Base-by-base conservation (phyloP, 176 grass and related monocot species). In the Luzula sylvatica region DNA sequence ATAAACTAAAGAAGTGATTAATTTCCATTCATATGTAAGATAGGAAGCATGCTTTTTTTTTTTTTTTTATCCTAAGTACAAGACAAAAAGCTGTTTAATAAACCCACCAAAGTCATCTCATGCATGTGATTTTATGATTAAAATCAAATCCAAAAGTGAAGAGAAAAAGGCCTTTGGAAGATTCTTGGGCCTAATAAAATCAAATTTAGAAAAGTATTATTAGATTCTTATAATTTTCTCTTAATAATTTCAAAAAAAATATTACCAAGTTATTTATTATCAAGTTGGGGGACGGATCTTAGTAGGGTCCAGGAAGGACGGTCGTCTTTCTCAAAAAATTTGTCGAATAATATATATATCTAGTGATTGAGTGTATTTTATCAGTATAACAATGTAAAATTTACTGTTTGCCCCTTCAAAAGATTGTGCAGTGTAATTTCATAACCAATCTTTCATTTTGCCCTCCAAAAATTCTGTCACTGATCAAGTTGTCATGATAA, bases 171-270 rank as follows among this genome's bases (percentile, higher is more conserved):
- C 29, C 38, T 45, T 78, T 78, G 69, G 77, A 93, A 82, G 78
- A 82, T 86, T 86, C 77, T 71, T 52, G 58, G 65, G 66, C 48
- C 70, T 71, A 22, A n/a, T n/a, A n/a, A n/a, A n/a, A n/a, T n/a
- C n/a, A n/a, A n/a, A n/a, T n/a, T n/a, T n/a, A n/a, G n/a, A n/a
- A n/a, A n/a, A n/a, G n/a, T n/a, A 55, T n/a, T 65, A 53, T 55
- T 49, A 40, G 67, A 3, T 65, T 19, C 73, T 78, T 81, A 80
- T 50, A 38, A 42, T 51, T 65, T 54, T 50, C 47, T 47, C 15
- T 11, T 29, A 64, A 29, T 20, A 48, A 27, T 43, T 16, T 40
- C 15, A 39, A 21, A 12, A 7, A 21, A 35, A 13, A 57, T 20
- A 38, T 15, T 38, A 39, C 11, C 16, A 20, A 11, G 28, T 57